A percentile compares a stretch with the other conserved stretches of the same genome.
Conservation (phyloP, 1,139 yeast species). For the Lodderomyces jiufengensis region DNA sequence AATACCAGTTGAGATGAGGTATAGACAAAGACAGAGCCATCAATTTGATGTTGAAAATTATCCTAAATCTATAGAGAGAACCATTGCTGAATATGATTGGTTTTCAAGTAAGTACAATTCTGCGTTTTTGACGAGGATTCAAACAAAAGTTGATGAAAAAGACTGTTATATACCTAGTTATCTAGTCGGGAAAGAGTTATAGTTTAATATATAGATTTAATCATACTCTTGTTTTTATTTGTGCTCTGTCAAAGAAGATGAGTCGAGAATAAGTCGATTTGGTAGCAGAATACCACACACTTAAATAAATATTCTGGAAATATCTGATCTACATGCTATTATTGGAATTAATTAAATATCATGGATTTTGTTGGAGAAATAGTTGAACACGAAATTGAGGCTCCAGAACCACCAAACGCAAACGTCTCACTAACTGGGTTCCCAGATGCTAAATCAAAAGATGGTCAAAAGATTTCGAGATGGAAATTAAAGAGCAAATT, state of each 20-base stretch:
- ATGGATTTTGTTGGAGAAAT: conserved; percentile 79
- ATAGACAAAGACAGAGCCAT: conserved; percentile 4
- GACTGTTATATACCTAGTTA: conserved; percentile 11
- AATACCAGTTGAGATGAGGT: conserved; percentile 16
- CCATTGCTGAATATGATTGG: conserved; percentile 9
- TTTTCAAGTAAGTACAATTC: conserved; percentile 18
- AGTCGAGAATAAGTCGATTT: no score
- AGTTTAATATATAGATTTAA: no score
- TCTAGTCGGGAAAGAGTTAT: neutral
- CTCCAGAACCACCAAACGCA: conserved; percentile 25
- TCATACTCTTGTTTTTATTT: no score
- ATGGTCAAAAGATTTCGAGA: conserved; percentile 19
- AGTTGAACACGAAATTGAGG: conserved; percentile 57
- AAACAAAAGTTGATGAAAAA: conserved; percentile 17
- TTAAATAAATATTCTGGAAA: no score
- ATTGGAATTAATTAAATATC: no score
- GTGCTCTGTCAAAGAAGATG: no score
- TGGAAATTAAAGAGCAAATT: conserved; percentile 19
- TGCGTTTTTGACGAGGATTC: conserved; percentile 17
- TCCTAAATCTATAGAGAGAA: conserved; percentile 3
- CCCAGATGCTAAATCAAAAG: conserved; percentile 33
- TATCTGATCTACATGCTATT: no score
- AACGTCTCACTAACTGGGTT: conserved; percentile 32
- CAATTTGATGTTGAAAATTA: conserved; percentile 9
- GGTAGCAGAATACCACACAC: no score